Evolutionary conservation across 23 red algal species (phyloP).

Genomic region (Cyanidiococcus yangmingshanensis): DNA sequence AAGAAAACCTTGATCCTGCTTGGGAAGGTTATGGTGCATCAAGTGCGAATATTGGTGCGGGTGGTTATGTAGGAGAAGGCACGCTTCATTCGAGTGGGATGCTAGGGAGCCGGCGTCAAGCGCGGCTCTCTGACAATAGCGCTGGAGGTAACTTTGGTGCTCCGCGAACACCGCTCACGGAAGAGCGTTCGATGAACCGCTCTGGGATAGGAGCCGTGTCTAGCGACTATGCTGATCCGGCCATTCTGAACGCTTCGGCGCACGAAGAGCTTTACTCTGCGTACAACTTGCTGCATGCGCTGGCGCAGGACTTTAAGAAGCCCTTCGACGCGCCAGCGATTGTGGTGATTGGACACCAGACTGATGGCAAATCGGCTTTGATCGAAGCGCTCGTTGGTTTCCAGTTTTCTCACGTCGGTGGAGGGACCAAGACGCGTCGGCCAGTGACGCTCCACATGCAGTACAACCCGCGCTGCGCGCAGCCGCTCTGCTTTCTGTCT

Average conservation of each 20-base stretch:
- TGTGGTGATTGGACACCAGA: constrained; percentile 9
- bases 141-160: not conserved
- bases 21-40: not conserved
- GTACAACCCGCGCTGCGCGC: constrained; percentile 16
- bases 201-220: not conserved
- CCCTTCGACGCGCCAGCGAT: constrained; percentile 14
- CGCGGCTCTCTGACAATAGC: not conserved
- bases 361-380: constrained; percentile 8
- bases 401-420: constrained; percentile 20
- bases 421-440: constrained; percentile 13
- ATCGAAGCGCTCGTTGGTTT: constrained; percentile 16
- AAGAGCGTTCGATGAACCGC: not conserved
- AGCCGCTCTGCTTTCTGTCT: constrained; percentile 8
- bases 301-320: constrained; percentile 16
- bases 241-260: not conserved
- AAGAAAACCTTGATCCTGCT: not conserved
- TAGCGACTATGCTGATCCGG: not conserved
- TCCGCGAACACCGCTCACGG: constrained; percentile 6
- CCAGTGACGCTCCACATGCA: constrained; percentile 18
- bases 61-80: not conserved
- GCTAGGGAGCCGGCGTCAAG: not conserved
- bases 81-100: not conserved
- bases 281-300: constrained; percentile 15
- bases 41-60: not conserved
- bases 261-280: constrained; percentile 18